Evolutionary conservation across 805 yeast genomes (phyloP).

Genomic region (Kuraishia ogatae): DNA sequence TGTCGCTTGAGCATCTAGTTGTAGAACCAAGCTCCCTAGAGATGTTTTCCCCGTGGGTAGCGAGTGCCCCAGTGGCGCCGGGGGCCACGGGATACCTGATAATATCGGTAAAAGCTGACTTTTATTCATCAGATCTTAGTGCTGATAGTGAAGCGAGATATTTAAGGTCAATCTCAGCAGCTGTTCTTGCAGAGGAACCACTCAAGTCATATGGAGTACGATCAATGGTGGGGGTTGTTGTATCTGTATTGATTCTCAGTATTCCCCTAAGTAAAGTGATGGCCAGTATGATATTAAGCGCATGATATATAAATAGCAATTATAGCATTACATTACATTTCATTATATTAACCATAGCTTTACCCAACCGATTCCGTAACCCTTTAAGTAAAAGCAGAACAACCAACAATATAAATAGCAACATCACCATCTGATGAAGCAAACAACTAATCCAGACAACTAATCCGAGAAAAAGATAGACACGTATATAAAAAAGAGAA

Average conservation of each 20-base stretch:
- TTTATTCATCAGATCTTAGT: not conserved
- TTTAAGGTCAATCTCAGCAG: not conserved
- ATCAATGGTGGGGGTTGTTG: not conserved
- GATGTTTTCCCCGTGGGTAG: too few relatives aligned
- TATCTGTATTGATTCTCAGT: not conserved
- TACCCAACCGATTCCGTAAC: not conserved
- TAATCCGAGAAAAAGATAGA: not conserved
- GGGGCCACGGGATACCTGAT: not conserved
- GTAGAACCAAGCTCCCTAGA: not conserved
- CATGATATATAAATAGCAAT: not conserved
- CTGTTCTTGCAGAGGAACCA: not conserved
- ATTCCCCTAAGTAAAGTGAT: not conserved
- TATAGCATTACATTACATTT: not conserved
- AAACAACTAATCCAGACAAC: not conserved
- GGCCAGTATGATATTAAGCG: not conserved
- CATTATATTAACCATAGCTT: not conserved
- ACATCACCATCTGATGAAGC: not conserved
- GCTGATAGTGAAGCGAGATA: not conserved
- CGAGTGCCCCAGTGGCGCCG: not conserved
- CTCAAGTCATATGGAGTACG: not conserved
- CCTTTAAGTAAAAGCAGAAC: not conserved
- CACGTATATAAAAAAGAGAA: not conserved
- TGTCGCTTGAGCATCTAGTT: not conserved
- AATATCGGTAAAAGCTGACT: not conserved
- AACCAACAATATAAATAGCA: not conserved